Conservation (phyloP, 495 filamentous ascomycete genomes). For the Penicillium verhagenii region DNA sequence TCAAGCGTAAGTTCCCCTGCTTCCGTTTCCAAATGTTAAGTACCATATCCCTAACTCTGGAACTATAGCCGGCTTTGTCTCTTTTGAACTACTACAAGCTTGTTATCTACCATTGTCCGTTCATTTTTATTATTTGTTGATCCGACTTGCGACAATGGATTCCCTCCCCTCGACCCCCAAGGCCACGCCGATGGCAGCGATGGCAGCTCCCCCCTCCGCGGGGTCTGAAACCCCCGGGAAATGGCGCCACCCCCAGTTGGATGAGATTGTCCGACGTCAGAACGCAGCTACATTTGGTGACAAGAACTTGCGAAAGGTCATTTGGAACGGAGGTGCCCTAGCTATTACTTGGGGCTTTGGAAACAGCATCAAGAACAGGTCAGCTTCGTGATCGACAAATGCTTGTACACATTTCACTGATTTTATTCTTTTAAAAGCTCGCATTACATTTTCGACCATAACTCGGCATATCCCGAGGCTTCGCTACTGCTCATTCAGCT, state of each 20-base stretch:
- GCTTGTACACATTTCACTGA: conserved; percentile 1
- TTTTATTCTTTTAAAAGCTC: conserved; percentile 15
- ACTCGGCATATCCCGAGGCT: conserved; percentile 32
- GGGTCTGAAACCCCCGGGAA: conserved; percentile 66
- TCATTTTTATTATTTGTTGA: background rate
- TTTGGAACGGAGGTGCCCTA: conserved; percentile 61
- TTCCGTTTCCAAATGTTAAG: background rate
- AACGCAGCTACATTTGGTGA: conserved; percentile 71
- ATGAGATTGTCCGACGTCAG: conserved; percentile 74
- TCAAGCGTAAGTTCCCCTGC: background rate
- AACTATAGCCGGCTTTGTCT: background rate
- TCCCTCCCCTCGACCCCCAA: conserved; percentile 60
- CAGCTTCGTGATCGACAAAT: conserved; percentile 15
- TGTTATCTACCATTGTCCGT: background rate
- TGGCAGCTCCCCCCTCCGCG: conserved; percentile 45
- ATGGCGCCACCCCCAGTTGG: conserved; percentile 81
- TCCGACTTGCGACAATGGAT: conserved; percentile 29
- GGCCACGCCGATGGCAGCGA: conserved; percentile 49
- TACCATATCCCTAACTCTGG: background rate
- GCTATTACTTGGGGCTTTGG: conserved; percentile 43
- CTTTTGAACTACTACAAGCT: background rate
- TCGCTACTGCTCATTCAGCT: conserved; percentile 52
- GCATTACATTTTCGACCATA: conserved; percentile 21
- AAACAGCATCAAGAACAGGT: conserved; percentile 38
- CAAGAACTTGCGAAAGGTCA: conserved; percentile 61